These are phyloP conservation scores for Nidularia pulvinata DNA, from an alignment of 768 basidiomycete genomes.

Conservation along the genomic window DNA sequence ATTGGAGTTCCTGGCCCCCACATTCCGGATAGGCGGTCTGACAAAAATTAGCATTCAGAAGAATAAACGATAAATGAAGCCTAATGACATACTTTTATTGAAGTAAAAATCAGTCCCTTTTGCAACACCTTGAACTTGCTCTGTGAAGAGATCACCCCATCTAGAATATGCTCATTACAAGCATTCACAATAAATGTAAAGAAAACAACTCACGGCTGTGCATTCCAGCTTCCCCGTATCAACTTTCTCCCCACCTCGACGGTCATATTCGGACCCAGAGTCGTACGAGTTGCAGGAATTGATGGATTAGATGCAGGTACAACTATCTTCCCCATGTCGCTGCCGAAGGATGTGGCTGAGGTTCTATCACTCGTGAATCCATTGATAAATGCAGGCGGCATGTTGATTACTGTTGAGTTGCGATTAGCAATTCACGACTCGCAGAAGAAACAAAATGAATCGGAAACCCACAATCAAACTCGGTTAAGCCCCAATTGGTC, in stretches of 20 bases:
- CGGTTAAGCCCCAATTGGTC: conserved; percentile 29
- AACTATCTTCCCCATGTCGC: conserved; percentile 27
- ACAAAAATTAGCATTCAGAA: background rate
- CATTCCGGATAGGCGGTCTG: conserved; percentile 28
- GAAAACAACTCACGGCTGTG: conserved; percentile 20
- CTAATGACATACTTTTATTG: conserved; percentile 22
- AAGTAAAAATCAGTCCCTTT: conserved; percentile 29
- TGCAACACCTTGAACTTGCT: conserved; percentile 23
- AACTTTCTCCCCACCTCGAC: conserved; percentile 24
- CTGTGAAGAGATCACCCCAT: conserved; percentile 20
- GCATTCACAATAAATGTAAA: background rate
- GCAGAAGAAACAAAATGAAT: background rate
- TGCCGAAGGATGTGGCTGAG: conserved; percentile 24
- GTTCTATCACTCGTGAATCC: conserved; percentile 25
- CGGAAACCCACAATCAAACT: conserved; percentile 20
- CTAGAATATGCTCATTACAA: background rate
- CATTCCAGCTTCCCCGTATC: conserved; percentile 27
- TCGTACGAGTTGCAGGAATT: conserved; percentile 12
- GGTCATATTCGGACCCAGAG: conserved; percentile 17
- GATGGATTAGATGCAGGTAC: conserved; percentile 16
- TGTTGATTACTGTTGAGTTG: conserved; percentile 17
- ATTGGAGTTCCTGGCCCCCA: conserved; percentile 29
- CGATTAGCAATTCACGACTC: background rate
- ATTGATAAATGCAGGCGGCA: conserved; percentile 25
- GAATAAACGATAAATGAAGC: background rate